Conservation (phyloP, 2,329 filamentous ascomycete species). For the Emericellopsis atlantica region DNA sequence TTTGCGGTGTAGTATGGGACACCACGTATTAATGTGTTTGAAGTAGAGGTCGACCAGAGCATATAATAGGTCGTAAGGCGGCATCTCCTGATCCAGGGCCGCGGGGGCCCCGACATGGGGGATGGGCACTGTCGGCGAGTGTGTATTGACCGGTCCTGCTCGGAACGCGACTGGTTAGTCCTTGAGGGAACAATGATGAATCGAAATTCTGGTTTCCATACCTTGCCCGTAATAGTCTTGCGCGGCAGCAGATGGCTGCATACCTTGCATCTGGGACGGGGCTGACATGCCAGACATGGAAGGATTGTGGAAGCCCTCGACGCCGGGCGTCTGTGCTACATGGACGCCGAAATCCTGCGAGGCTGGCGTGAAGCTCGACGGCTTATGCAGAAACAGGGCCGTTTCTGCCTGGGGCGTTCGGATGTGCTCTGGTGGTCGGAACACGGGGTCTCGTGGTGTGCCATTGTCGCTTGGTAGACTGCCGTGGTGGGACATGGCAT, state of each 20-base stretch:
- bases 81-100: conserved; percentile 48
- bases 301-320: conserved; percentile 37
- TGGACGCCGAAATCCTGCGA: conserved; percentile 36
- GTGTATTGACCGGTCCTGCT: conserved; percentile 31
- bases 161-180: conserved; percentile 9
- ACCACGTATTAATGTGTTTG: conserved; percentile 73
- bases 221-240: conserved; percentile 31
- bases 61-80: conserved; percentile 63
- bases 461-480: conserved; percentile 42
- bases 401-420: conserved; percentile 44
- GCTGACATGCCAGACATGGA: conserved; percentile 25
- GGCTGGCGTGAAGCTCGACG: conserved; percentile 33
- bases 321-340: conserved; percentile 25
- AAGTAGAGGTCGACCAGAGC: conserved; percentile 66
- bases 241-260: conserved; percentile 26
- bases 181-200: too few relatives aligned
- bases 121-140: conserved; percentile 45
- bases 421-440: conserved; percentile 35
- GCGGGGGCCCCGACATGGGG: conserved; percentile 22
- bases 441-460: conserved; percentile 39
- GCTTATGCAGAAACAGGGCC: conserved; percentile 48
- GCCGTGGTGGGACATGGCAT: too few relatives aligned
- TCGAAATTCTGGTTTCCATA: too few relatives aligned
- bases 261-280: conserved; percentile 17
- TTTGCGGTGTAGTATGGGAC: conserved; percentile 78